A percentile compares a stretch with the other conserved stretches of the same genome.
These are phyloP conservation scores for Solanum ossicruentum DNA, from an alignment of 257 asterid genomes.

Conservation along the genomic window DNA sequence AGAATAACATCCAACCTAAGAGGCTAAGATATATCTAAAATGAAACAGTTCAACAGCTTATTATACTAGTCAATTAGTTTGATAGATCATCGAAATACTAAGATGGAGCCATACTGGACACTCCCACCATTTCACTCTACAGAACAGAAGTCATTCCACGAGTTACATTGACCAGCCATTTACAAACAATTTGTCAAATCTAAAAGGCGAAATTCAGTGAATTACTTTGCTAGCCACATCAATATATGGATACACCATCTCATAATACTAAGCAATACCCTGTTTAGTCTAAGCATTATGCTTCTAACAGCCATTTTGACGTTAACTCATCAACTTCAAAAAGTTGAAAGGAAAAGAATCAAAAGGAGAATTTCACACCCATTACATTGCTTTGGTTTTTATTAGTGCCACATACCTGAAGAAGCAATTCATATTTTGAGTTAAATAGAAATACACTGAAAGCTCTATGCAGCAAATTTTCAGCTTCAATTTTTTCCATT, in stretches of 20 bases:
- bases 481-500: conserved; percentile 79
- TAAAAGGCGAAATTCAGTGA: background rate
- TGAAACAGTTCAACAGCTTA: background rate
- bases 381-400: background rate
- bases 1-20: background rate
- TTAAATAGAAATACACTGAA: conserved; percentile 90
- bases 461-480: conserved; percentile 79
- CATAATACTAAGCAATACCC: background rate
- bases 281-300: background rate
- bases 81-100: background rate
- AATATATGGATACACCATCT: background rate
- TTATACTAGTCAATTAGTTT: background rate
- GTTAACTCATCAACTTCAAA: background rate
- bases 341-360: background rate
- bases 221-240: background rate
- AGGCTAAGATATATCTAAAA: background rate
- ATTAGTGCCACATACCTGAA: conserved; percentile 52
- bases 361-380: background rate
- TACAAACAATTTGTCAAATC: background rate
- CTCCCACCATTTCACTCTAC: background rate
- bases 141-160: background rate
- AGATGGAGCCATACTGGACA: background rate
- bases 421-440: conserved; percentile 78
- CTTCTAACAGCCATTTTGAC: background rate
- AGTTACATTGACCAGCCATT: background rate